Evolutionary conservation across 371 early-diverging fungal species (phyloP).

Genomic region (Zychaea mexicana): DNA sequence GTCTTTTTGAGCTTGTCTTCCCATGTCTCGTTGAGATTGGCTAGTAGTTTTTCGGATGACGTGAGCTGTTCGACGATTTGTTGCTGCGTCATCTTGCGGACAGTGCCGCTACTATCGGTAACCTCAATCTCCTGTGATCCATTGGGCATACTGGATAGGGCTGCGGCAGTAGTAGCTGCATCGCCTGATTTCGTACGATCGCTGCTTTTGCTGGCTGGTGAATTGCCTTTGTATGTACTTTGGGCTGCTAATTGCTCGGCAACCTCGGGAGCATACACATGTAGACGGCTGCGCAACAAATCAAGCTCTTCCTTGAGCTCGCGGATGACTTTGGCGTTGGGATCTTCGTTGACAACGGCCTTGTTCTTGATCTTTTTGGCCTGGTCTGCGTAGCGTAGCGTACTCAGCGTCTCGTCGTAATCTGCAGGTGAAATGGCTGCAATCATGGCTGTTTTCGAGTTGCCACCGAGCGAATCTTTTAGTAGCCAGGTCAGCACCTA

Average conservation of each 20-base stretch:
- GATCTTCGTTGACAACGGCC: conserved; percentile 93
- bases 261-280: conserved; percentile 63
- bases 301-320: conserved; percentile 87
- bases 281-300: conserved; percentile 66
- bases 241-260: conserved; percentile 41
- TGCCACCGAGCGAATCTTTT: conserved; percentile 93
- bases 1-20: conserved; percentile 84
- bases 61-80: conserved; percentile 80
- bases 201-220: neutral
- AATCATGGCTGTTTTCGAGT: conserved; percentile 93
- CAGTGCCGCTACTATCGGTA: conserved; percentile 50
- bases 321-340: conserved; percentile 82
- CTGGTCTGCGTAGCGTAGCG: conserved; percentile 93
- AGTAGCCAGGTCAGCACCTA: conserved; percentile 91
- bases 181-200: neutral
- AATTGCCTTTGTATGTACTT: conserved; percentile 32
- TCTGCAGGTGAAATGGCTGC: conserved; percentile 86
- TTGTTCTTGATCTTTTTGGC: conserved; percentile 93
- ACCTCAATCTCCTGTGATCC: conserved; percentile 38
- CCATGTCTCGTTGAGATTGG: conserved; percentile 83
- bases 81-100: conserved; percentile 57
- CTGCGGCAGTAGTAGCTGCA: conserved; percentile 1
- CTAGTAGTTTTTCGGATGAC: conserved; percentile 87
- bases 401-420: conserved; percentile 90
- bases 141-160: neutral